These are phyloP conservation scores for Mycena indigotica DNA, from an alignment of 768 basidiomycete genomes.

Conservation along the genomic window DNA sequence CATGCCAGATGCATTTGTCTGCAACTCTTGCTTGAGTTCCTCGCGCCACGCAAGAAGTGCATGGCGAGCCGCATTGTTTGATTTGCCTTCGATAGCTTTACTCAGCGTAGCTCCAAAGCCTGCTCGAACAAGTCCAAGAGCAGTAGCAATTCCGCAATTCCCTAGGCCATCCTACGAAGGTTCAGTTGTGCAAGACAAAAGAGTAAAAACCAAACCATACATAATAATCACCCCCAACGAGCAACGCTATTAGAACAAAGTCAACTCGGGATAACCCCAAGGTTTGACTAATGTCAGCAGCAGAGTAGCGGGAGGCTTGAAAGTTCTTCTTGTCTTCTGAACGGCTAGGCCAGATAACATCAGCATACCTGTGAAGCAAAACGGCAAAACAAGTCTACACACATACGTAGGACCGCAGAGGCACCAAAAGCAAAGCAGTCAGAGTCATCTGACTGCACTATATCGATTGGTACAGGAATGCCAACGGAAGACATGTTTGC, in stretches of 20 bases:
- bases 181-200: not conserved
- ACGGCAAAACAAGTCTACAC: too few species aligned
- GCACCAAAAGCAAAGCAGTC: slow-evolving; percentile 54
- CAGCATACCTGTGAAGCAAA: too few species aligned
- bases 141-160: not conserved
- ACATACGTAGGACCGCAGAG: slow-evolving; percentile 36
- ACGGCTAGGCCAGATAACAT: slow-evolving; percentile 33
- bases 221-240: slow-evolving; percentile 44
- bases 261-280: slow-evolving; percentile 29
- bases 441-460: slow-evolving; percentile 51
- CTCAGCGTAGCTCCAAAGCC: slow-evolving; percentile 15
- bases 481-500: slow-evolving; percentile 45
- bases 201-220: not conserved
- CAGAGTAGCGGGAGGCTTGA: slow-evolving; percentile 36
- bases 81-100: not conserved
- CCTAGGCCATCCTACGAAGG: slow-evolving; percentile 18
- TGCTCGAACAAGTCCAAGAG: slow-evolving; percentile 6
- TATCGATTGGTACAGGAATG: slow-evolving; percentile 39
- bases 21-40: slow-evolving; percentile 1
- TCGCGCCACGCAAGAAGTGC: slow-evolving; percentile 5
- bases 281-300: slow-evolving; percentile 27
- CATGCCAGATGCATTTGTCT: slow-evolving; percentile 20
- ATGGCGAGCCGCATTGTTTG: not conserved
- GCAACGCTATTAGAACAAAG: slow-evolving; percentile 44
- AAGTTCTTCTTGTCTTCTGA: slow-evolving; percentile 49